These are phyloP conservation scores for Phaeosphaeriaceae sp. DNA, from an alignment of 2,329 filamentous ascomycete genomes.

Conservation along the genomic window DNA sequence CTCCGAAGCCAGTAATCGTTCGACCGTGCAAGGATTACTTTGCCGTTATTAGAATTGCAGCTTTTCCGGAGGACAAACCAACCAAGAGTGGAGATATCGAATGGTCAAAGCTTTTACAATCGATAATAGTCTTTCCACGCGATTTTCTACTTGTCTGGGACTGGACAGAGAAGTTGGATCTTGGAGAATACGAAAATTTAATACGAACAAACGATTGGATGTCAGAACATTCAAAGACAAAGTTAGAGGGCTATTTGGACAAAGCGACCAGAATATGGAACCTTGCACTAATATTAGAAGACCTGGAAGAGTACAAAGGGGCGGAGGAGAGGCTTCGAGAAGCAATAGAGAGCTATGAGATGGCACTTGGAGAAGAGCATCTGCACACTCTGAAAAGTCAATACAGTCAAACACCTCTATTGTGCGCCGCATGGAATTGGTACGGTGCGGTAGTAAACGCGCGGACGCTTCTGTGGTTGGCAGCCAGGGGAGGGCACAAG, in stretches of 20 bases:
- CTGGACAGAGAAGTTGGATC: slow-evolving; percentile 1
- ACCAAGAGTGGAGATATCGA: neutral
- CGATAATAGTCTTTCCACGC: neutral
- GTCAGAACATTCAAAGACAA: too few relatives aligned
- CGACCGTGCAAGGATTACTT: slow-evolving; percentile 4
- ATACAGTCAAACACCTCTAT: neutral
- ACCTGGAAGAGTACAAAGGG: too few relatives aligned
- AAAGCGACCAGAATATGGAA: too few relatives aligned
- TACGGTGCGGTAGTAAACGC: slow-evolving; percentile 1
- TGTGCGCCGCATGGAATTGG: slow-evolving; percentile 6
- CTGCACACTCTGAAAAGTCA: neutral
- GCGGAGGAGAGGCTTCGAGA: too few relatives aligned
- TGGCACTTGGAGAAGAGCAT: too few relatives aligned
- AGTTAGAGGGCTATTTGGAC: too few relatives aligned
- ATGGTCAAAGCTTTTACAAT: neutral
- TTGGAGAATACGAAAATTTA: neutral
- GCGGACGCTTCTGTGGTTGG: too few relatives aligned
- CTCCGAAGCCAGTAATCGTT: slow-evolving; percentile 9
- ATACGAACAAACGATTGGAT: too few relatives aligned
- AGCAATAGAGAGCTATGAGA: too few relatives aligned
- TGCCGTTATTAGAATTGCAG: neutral
- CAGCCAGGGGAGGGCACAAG: too few relatives aligned
- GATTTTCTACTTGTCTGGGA: slow-evolving; percentile 2
- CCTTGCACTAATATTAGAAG: too few relatives aligned
- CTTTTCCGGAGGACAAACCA: neutral